phyloP scores from a whole-genome alignment of 2,329 filamentous ascomycete genomes.

The Trichophyton verrucosum region DNA sequence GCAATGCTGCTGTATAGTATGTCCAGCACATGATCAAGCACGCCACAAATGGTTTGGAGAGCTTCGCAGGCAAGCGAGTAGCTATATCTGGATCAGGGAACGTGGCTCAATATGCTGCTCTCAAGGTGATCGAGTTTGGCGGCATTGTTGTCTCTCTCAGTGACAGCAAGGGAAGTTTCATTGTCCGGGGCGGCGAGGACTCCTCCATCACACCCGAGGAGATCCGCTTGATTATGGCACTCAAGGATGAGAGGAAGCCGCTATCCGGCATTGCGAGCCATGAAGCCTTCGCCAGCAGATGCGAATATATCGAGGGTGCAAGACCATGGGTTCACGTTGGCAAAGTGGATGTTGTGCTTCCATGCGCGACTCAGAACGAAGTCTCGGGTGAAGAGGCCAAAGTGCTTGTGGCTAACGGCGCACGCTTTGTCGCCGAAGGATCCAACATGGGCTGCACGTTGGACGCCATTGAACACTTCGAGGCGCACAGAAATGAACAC shows the following conservation, averaged over 20 bases:
- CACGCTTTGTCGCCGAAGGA: constrained; percentile 83
- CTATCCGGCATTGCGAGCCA: constrained; percentile 58
- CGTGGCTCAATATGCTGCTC: constrained; percentile 91
- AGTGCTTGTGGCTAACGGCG: constrained; percentile 62
- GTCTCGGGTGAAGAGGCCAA: constrained; percentile 83
- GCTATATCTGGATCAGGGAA: constrained; percentile 95
- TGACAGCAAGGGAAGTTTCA: constrained; percentile 74
- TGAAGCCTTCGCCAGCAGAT: constrained; percentile 47
- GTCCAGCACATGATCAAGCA: constrained; percentile 91
- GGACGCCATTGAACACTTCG: constrained; percentile 83
- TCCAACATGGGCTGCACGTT: constrained; percentile 99
- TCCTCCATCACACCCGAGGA: constrained; percentile 63
- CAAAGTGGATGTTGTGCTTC: constrained; percentile 81
- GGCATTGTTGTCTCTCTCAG: constrained; percentile 85
- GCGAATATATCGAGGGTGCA: constrained; percentile 76
- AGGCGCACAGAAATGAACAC: constrained; percentile 45
- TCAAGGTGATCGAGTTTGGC: constrained; percentile 93
- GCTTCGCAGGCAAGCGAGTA: constrained; percentile 81
- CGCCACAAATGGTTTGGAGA: constrained; percentile 63
- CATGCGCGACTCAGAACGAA: constrained; percentile 95
- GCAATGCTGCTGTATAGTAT: constrained; percentile 41
- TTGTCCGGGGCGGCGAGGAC: constrained; percentile 53
- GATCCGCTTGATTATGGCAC: constrained; percentile 61
- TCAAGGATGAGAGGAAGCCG: constrained; percentile 79
- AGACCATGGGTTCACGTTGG: constrained; percentile 87